A percentile compares a stretch with the other conserved stretches of the same genome.
phyloP scores from a whole-genome alignment of 2,329 filamentous ascomycete species.

The Diaporthe sp. region DNA sequence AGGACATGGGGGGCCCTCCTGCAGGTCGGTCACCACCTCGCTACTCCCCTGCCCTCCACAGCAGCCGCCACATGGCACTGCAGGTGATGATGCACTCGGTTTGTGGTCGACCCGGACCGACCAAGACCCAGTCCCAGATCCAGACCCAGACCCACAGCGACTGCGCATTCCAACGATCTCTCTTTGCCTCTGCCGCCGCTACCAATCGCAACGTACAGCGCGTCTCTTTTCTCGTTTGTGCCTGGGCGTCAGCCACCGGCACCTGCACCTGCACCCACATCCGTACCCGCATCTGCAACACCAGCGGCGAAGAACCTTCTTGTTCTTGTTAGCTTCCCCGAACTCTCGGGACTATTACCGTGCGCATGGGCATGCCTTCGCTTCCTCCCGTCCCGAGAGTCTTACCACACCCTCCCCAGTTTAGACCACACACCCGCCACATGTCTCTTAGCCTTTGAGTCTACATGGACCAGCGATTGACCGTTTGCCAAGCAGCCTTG shows the following conservation, averaged over 20 bases:
- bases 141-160: slow-evolving; percentile 23
- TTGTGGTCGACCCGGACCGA: slow-evolving; percentile 13
- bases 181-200: not conserved
- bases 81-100: slow-evolving; percentile 24
- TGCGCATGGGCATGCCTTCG: slow-evolving; percentile 18
- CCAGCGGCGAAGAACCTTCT: not conserved
- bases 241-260: not conserved
- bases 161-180: slow-evolving; percentile 3
- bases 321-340: not conserved
- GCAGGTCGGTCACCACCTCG: slow-evolving; percentile 30
- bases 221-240: not conserved
- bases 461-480: not conserved
- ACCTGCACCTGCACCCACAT: not conserved
- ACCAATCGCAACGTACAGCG: not conserved
- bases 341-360: not conserved
- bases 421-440: slow-evolving; percentile 11
- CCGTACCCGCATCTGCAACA: not conserved
- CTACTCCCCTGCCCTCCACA: slow-evolving; percentile 23
- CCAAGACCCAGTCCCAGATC: not conserved
- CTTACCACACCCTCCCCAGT: slow-evolving; percentile 24
- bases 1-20: slow-evolving; percentile 1
- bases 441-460: not conserved
- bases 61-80: slow-evolving; percentile 32
- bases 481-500: slow-evolving; percentile 12
- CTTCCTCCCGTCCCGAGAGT: slow-evolving; percentile 22